Conservation (phyloP, 2,329 filamentous ascomycete genomes). For the Aureobasidium sp. region DNA sequence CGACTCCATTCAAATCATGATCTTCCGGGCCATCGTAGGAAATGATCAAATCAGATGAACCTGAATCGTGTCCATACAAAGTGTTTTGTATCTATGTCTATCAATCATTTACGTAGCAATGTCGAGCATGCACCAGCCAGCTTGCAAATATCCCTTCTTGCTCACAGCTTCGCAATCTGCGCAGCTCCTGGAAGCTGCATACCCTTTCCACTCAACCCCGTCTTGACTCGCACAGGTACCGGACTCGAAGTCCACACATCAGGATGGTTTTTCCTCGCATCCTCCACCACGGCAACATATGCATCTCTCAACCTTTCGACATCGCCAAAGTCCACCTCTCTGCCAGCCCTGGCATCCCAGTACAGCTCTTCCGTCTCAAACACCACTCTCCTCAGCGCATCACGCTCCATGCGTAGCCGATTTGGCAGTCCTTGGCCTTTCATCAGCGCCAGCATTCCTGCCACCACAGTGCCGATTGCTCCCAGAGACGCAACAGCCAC, state of each 20-base stretch:
- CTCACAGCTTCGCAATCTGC: conserved; percentile 6
- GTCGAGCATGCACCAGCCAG: not conserved
- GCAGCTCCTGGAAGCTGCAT: conserved; percentile 1
- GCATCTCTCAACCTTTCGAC: conserved; percentile 30
- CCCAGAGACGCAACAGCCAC: conserved; percentile 28
- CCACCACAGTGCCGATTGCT: conserved; percentile 29
- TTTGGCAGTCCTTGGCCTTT: conserved; percentile 33
- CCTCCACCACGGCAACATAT: conserved; percentile 27
- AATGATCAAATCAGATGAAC: not conserved
- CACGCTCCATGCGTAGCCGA: conserved; percentile 28
- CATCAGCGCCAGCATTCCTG: conserved; percentile 29
- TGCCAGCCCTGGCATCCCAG: conserved; percentile 29
- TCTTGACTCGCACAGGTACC: conserved; percentile 2
- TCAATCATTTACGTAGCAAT: not conserved
- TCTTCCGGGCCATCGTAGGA: not conserved
- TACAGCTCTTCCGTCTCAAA: conserved; percentile 33
- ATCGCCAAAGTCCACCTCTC: conserved; percentile 27
- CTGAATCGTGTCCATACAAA: not conserved
- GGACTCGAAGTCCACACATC: conserved; percentile 26
- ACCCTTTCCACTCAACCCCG: not conserved
- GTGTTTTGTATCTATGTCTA: conserved; percentile 2
- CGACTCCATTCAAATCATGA: no score
- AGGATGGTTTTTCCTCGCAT: conserved; percentile 30
- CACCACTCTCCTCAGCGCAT: conserved; percentile 27
- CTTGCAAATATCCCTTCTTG: not conserved